These are phyloP conservation scores for Phellinidium pouzarii DNA, from an alignment of 1,284 basidiomycete genomes.

Conservation along the genomic window DNA sequence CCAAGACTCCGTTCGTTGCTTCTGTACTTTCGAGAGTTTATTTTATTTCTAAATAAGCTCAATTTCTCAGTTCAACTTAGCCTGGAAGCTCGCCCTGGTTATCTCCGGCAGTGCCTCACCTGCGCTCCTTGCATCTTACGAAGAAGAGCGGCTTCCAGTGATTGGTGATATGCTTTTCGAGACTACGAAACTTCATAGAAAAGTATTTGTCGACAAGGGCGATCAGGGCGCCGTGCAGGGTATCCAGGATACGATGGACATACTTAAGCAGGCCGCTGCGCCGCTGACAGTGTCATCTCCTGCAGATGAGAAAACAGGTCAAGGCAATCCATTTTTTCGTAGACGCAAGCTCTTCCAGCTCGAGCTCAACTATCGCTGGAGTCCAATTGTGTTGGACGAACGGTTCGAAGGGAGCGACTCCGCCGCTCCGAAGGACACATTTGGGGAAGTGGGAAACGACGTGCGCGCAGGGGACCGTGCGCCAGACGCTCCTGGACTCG, in stretches of 20 bases:
- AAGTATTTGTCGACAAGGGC: neutral
- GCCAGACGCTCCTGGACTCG: conserved; percentile 20
- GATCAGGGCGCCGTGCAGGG: neutral
- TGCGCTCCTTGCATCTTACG: conserved; percentile 12
- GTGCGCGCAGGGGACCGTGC: conserved; percentile 21
- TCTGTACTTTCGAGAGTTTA: no score
- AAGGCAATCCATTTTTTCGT: neutral
- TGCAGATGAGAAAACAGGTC: neutral
- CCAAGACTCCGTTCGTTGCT: conserved; percentile 32
- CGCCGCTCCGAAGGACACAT: neutral
- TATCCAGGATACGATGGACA: neutral
- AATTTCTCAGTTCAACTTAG: conserved; percentile 23
- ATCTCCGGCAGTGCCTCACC: conserved; percentile 20
- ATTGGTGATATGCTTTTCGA: neutral
- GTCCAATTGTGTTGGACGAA: conserved; percentile 21
- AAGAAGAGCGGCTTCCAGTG: neutral
- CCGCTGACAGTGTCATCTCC: neutral
- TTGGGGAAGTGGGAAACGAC: conserved; percentile 5
- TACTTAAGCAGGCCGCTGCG: neutral
- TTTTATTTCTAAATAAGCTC: no score
- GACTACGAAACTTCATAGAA: neutral
- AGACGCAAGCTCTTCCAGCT: conserved; percentile 19
- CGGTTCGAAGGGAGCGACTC: neutral
- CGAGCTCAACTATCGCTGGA: conserved; percentile 23
- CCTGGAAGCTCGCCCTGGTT: conserved; percentile 30